Evolutionary conservation across 257 asterid genomes (phyloP).

Genomic region (Salvia hispanica): DNA sequence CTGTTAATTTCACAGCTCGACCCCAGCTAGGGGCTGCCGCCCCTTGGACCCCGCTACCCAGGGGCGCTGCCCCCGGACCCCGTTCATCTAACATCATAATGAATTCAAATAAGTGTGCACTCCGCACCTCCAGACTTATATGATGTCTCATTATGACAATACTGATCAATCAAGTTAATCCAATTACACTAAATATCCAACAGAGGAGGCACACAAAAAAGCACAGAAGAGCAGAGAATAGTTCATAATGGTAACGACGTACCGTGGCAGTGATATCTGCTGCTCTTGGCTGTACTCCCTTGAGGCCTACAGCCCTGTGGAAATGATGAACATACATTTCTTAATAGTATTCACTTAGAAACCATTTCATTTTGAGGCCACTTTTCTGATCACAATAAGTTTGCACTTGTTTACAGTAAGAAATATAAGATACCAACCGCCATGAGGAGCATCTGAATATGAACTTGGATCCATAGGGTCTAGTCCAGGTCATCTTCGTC

Average conservation of each 20-base stretch:
- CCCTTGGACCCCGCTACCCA: too few species aligned
- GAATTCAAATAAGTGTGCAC: too few species aligned
- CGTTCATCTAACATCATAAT: too few species aligned
- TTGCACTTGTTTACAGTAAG: constrained; percentile 13
- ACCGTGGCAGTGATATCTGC: constrained; percentile 99
- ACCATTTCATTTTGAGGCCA: constrained; percentile 22
- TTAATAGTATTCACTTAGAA: constrained; percentile 18
- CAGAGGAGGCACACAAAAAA: too few species aligned
- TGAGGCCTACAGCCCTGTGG: constrained; percentile 94
- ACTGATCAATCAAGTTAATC: too few species aligned
- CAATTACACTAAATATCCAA: too few species aligned
- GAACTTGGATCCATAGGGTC: constrained; percentile 99
- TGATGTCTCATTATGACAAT: too few species aligned
- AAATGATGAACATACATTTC: constrained; percentile 27
- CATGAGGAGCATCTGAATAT: constrained; percentile 98
- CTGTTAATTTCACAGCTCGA: too few species aligned
- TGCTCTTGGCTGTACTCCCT: constrained; percentile 99
- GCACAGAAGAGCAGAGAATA: too few species aligned
- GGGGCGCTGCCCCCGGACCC: too few species aligned
- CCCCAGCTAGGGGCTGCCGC: too few species aligned
- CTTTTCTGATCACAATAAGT: background rate
- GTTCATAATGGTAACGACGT: constrained; percentile 26
- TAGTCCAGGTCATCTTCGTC: constrained; percentile 83
- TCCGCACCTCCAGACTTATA: too few species aligned
- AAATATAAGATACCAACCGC: constrained; percentile 75